phyloP scores from a whole-genome alignment of 2,329 filamentous ascomycete genomes.

The Talaromyces sp. region DNA sequence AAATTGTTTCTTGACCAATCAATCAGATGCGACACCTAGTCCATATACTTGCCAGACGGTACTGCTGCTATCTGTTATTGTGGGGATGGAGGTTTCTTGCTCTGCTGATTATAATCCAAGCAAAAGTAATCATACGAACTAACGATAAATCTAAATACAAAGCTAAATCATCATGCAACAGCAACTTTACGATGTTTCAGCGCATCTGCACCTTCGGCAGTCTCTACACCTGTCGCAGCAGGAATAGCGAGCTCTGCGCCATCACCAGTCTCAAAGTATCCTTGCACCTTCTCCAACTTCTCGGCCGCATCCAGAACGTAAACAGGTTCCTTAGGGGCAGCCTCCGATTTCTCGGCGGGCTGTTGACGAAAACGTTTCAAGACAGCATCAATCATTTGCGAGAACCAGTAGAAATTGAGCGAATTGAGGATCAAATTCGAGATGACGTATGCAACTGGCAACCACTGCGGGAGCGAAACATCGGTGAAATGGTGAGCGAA shows the following conservation, averaged over 20 bases:
- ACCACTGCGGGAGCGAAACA: constrained; percentile 53
- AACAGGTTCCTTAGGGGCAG: constrained; percentile 28
- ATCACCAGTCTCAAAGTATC: constrained; percentile 27
- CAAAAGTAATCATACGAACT: background rate
- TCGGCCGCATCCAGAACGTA: constrained; percentile 32
- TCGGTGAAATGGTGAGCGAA: constrained; percentile 41
- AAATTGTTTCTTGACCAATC: background rate
- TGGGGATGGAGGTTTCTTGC: too few species aligned
- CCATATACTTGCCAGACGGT: background rate
- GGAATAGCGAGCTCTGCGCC: constrained; percentile 16
- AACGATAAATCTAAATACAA: background rate
- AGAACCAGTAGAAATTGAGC: constrained; percentile 64
- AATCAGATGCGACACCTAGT: background rate
- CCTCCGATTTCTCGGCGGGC: constrained; percentile 27
- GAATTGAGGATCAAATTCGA: constrained; percentile 59
- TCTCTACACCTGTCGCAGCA: constrained; percentile 6
- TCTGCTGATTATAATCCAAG: background rate
- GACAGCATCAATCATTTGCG: constrained; percentile 64
- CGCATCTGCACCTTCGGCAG: constrained; percentile 4
- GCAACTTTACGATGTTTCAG: constrained; percentile 14
- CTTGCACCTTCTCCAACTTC: constrained; percentile 29
- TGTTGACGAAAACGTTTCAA: constrained; percentile 56
- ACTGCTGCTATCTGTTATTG: background rate
- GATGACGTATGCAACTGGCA: constrained; percentile 55
- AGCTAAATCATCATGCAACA: background rate